Evolutionary conservation across 2,329 filamentous ascomycete genomes (phyloP).

Genomic region (Epichloe gansuensis): DNA sequence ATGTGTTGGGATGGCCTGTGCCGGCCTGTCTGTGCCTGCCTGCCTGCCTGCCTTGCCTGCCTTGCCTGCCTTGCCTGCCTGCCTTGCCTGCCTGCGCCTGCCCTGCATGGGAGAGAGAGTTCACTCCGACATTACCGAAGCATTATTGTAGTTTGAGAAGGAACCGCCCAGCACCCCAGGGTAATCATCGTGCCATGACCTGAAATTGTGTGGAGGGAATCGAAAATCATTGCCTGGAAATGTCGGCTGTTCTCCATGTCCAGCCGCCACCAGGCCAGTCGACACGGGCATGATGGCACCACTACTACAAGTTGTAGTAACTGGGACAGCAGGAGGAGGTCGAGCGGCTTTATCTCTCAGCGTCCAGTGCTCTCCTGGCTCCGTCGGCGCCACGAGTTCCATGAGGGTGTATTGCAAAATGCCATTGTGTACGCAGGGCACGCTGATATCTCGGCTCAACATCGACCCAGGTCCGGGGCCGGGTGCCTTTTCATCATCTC

Average conservation of each 20-base stretch:
- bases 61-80: too few species aligned
- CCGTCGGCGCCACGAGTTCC: conserved; percentile 29
- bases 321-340: conserved; percentile 7
- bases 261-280: conserved; percentile 1
- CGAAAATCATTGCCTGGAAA: not conserved
- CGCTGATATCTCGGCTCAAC: conserved; percentile 29
- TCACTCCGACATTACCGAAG: not conserved
- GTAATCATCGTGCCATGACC: not conserved
- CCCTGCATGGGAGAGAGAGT: not conserved
- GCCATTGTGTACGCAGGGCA: conserved; percentile 33
- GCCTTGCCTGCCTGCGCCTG: too few species aligned
- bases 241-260: not conserved
- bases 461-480: conserved; percentile 16
- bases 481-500: conserved; percentile 28
- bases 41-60: too few species aligned
- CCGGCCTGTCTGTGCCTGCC: too few species aligned
- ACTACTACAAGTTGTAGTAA: not conserved
- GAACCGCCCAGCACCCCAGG: not conserved
- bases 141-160: not conserved
- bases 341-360: conserved; percentile 14
- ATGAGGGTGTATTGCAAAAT: conserved; percentile 35
- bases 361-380: conserved; percentile 26
- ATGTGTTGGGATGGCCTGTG: not conserved
- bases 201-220: not conserved
- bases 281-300: conserved; percentile 5